phyloP scores from a whole-genome alignment of 306 rosid genomes.

The Prinsepia uniflora region DNA sequence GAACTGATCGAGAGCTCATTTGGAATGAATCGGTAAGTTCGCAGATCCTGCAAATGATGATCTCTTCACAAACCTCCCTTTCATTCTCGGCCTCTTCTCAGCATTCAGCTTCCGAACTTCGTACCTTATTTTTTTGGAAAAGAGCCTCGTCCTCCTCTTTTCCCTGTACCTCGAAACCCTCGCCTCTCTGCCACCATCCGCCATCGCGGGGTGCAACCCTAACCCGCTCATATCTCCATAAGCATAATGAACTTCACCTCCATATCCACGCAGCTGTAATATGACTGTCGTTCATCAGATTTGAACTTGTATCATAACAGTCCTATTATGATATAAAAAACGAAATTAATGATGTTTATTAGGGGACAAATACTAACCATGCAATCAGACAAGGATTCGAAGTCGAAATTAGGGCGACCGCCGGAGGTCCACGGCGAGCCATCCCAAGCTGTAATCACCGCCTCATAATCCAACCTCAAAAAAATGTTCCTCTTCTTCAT shows the following conservation, averaged over 20 bases:
- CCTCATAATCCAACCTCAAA: constrained; percentile 74
- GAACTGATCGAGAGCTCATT: background rate
- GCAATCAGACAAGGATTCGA: constrained; percentile 49
- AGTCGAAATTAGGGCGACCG: constrained; percentile 53
- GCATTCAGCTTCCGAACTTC: constrained; percentile 95
- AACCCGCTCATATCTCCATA: constrained; percentile 40
- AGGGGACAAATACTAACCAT: constrained; percentile 38
- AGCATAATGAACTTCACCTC: constrained; percentile 23
- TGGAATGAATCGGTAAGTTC: constrained; percentile 32
- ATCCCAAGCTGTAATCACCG: constrained; percentile 69
- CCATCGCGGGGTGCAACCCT: constrained; percentile 38
- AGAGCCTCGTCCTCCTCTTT: constrained; percentile 76
- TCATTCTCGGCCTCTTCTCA: constrained; percentile 96
- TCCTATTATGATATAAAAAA: too few species aligned
- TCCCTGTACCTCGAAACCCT: constrained; percentile 87
- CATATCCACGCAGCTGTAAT: constrained; percentile 40
- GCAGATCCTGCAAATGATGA: constrained; percentile 48
- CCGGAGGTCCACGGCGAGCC: constrained; percentile 73
- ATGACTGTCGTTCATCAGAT: background rate
- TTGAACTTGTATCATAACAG: background rate
- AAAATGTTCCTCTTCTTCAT: constrained; percentile 41
- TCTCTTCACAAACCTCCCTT: constrained; percentile 91
- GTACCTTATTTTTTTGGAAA: constrained; percentile 92
- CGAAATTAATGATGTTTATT: background rate
- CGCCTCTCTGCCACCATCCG: constrained; percentile 76